Percentiles rank a stretch among this genome's conserved stretches.
Conservation (phyloP, 2,329 filamentous ascomycete genomes). For the Cladophialophora carrionii region DNA sequence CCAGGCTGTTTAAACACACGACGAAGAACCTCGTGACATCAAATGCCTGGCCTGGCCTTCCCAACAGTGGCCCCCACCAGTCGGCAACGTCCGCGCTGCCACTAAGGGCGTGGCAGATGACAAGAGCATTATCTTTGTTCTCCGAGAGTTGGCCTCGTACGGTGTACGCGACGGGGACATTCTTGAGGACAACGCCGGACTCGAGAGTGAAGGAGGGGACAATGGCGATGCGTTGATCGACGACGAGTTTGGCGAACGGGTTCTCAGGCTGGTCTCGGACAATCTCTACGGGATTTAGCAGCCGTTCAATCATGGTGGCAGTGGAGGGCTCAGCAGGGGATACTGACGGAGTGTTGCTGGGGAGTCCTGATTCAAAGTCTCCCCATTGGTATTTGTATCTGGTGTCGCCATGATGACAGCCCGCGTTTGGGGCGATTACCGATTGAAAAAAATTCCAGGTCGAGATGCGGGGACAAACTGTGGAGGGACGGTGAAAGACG, state of each 20-base stretch:
- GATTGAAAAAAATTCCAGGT: neutral
- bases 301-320: conserved; percentile 40
- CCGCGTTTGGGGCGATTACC: neutral
- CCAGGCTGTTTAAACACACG: conserved; percentile 59
- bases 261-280: conserved; percentile 77
- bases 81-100: conserved; percentile 60
- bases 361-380: conserved; percentile 9
- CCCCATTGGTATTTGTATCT: conserved; percentile 20
- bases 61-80: conserved; percentile 61
- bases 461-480: neutral
- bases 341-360: conserved; percentile 45
- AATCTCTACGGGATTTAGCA: conserved; percentile 62
- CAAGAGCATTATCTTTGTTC: conserved; percentile 63
- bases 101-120: conserved; percentile 61
- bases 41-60: conserved; percentile 57
- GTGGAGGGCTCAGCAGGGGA: conserved; percentile 27
- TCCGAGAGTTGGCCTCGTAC: conserved; percentile 62
- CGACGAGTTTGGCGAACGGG: conserved; percentile 82
- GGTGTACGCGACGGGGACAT: conserved; percentile 71
- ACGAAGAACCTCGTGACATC: conserved; percentile 59
- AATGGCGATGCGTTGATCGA: conserved; percentile 82
- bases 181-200: conserved; percentile 79
- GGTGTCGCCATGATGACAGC: conserved; percentile 22
- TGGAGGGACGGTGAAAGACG: neutral
- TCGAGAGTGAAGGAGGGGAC: conserved; percentile 91